Percentiles rank a stretch among this genome's conserved stretches.
Evolutionary conservation across 2,329 filamentous ascomycete genomes (phyloP).

Genomic region (Microcyclospora tardicrescens): DNA sequence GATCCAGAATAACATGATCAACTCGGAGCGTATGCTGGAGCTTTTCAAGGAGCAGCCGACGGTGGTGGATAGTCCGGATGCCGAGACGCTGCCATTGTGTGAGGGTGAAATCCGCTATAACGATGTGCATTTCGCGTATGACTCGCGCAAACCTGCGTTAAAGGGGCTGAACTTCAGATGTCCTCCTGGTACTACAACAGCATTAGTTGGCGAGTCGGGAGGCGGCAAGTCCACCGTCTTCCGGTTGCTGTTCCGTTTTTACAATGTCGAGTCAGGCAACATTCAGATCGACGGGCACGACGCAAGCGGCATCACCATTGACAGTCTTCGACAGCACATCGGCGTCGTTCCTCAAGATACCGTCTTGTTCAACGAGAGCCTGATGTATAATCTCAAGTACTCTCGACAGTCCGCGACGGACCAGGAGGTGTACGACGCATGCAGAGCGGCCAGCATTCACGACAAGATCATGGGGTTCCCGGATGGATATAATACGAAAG

Average conservation of each 20-base stretch:
- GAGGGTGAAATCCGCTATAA: constrained; percentile 75
- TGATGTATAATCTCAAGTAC: constrained; percentile 92
- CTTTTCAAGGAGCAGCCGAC: constrained; percentile 93
- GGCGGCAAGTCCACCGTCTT: constrained; percentile 96
- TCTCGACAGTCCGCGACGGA: constrained; percentile 70
- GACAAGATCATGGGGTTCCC: constrained; percentile 84
- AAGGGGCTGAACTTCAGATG: constrained; percentile 77
- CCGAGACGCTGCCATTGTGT: constrained; percentile 51
- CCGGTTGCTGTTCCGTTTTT: constrained; percentile 90
- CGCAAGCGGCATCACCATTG: constrained; percentile 69
- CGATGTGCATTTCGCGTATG: constrained; percentile 83
- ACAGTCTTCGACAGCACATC: constrained; percentile 82
- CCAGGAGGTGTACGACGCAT: constrained; percentile 70
- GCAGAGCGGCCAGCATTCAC: constrained; percentile 77
- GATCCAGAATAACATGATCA: constrained; percentile 94
- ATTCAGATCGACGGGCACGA: constrained; percentile 78
- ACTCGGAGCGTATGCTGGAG: constrained; percentile 85
- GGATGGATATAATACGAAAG: constrained; percentile 77
- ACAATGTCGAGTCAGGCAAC: constrained; percentile 66
- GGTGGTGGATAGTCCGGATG: constrained; percentile 63
- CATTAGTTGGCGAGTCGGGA: constrained; percentile 90
- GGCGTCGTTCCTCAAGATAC: constrained; percentile 96
- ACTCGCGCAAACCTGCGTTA: constrained; percentile 71
- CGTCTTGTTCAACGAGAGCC: constrained; percentile 81
- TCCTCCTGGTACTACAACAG: constrained; percentile 79